A percentile compares a stretch with the other conserved stretches of the same genome.
phyloP scores from a whole-genome alignment of 2,329 filamentous ascomycete genomes.

The Diaporthe caulivora region DNA sequence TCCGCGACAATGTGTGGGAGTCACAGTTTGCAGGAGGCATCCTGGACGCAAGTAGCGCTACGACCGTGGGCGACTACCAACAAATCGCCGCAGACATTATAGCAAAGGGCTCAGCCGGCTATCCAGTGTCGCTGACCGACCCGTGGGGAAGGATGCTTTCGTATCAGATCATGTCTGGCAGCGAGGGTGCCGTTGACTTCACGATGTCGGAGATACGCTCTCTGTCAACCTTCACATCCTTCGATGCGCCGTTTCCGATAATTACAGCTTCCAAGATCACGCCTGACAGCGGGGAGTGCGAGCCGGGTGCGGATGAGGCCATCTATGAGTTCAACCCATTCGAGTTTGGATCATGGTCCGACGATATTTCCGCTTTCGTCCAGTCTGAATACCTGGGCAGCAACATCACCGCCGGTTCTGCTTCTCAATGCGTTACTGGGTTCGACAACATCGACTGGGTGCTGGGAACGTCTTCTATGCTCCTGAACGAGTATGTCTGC shows the following conservation, averaged over 20 bases:
- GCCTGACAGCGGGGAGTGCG: constrained; percentile 36
- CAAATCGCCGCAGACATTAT: constrained; percentile 33
- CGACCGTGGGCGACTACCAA: constrained; percentile 11
- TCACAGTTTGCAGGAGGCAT: constrained; percentile 33
- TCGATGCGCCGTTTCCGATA: constrained; percentile 41
- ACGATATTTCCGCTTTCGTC: constrained; percentile 53
- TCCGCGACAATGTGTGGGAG: constrained; percentile 34
- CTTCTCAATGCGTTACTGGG: constrained; percentile 51
- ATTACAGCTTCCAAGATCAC: constrained; percentile 41
- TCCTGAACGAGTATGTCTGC: constrained; percentile 51
- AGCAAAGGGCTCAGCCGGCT: constrained; percentile 31
- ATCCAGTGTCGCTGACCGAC: constrained; percentile 36
- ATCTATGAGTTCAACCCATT: constrained; percentile 59
- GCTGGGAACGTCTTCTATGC: constrained; percentile 56
- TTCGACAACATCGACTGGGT: constrained; percentile 63
- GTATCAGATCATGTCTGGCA: constrained; percentile 35
- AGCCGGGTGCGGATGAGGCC: constrained; percentile 45
- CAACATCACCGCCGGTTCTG: constrained; percentile 46
- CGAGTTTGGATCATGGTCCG: constrained; percentile 60
- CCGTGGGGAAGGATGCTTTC: constrained; percentile 36
- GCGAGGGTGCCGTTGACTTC: constrained; percentile 21
- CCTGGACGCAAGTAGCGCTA: constrained; percentile 21
- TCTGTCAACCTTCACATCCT: constrained; percentile 34
- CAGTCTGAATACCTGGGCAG: constrained; percentile 56
- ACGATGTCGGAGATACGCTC: constrained; percentile 30